Percentiles rank a stretch among this genome's conserved stretches.
Conservation (phyloP, 2,329 filamentous ascomycete species). For the Lecanicillium sp. region DNA sequence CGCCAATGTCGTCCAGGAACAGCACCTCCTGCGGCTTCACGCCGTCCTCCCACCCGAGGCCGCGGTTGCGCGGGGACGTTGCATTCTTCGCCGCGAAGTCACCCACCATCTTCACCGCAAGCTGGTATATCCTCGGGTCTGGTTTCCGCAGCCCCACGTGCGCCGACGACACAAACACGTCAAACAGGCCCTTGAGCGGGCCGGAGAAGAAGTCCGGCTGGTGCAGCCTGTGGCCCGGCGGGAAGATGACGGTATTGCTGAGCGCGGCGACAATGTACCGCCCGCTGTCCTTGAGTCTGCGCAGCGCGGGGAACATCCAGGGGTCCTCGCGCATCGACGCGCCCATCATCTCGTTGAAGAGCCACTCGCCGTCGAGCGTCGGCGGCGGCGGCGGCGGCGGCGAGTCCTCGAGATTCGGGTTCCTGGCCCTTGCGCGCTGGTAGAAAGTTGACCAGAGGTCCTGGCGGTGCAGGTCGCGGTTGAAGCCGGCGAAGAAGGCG, state of each 20-base stretch:
- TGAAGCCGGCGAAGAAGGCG: slow-evolving; percentile 71
- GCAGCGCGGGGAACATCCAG: slow-evolving; percentile 79
- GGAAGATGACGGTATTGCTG: slow-evolving; percentile 87
- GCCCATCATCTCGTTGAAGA: slow-evolving; percentile 92
- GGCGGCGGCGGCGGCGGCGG: slow-evolving; percentile 67
- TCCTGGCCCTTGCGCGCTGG: slow-evolving; percentile 35
- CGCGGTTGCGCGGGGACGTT: slow-evolving; percentile 29
- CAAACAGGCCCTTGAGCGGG: slow-evolving; percentile 64
- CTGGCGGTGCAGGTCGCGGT: slow-evolving; percentile 61
- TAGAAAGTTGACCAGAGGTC: slow-evolving; percentile 65
- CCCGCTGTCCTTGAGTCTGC: slow-evolving; percentile 57
- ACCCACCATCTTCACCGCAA: slow-evolving; percentile 62
- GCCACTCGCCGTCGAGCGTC: slow-evolving; percentile 64
- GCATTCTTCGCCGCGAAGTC: slow-evolving; percentile 52
- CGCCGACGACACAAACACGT: slow-evolving; percentile 81
- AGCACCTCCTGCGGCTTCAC: slow-evolving; percentile 64
- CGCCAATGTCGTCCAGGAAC: slow-evolving; percentile 91
- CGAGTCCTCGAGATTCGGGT: slow-evolving; percentile 32
- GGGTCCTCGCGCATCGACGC: slow-evolving; percentile 66
- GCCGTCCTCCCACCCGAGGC: slow-evolving; percentile 39
- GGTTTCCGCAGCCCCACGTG: slow-evolving; percentile 87
- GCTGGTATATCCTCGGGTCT: slow-evolving; percentile 71
- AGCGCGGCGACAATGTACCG: slow-evolving; percentile 72
- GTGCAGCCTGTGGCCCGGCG: slow-evolving; percentile 63
- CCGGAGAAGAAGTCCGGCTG: slow-evolving; percentile 42